Evolutionary conservation across 306 rosid genomes (phyloP), one percentile per base, ranked within the genome.

Genomic region (Herpetospermum pedunculosum): DNA sequence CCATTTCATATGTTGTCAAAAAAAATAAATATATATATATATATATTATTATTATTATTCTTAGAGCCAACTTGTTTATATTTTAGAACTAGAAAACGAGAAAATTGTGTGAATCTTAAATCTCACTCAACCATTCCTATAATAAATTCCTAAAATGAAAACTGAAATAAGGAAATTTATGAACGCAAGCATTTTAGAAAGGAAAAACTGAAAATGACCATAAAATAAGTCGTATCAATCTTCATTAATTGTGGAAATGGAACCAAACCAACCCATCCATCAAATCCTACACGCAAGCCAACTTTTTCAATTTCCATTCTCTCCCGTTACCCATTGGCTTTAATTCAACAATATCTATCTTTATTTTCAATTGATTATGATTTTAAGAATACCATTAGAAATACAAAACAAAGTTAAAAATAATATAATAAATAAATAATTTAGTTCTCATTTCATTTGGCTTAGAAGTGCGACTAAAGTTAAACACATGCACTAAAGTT

Each of bases 211-310:
- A 34, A 72, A 72, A 49, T 71, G 60, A 71, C 57, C 0, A 18
- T 11, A 18, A 48, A 73, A 78, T 62, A 11, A 81, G 59, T 59
- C 21, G 75, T 73, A 76, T 18, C 67, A 28, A 69, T 23, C 0
- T 5, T 28, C 15, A 11, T 44, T 26, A 69, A 46, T 28, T 55
- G 37, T 15, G 77, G 77, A n/a, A n/a, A n/a, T 46, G 75, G 49
- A 77, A 79, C 13, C 23, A 30, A 14, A 59, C 68, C 7, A 32
- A 68, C 21, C 50, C 23, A 32, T 26, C 79, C 83, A 81, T 69
- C 53, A 46, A 69, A 28, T 70, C 85, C 82, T 83, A 79, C 85
- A 85, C 89, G 87, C 84, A 87, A 84, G 32, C 40, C 12, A 69
- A 25, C 53, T 21, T 68, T 44, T 34, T 28, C 43, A 59, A 59